phyloP scores from a whole-genome alignment of 257 asterid species.

The Linderniella brevidens region DNA sequence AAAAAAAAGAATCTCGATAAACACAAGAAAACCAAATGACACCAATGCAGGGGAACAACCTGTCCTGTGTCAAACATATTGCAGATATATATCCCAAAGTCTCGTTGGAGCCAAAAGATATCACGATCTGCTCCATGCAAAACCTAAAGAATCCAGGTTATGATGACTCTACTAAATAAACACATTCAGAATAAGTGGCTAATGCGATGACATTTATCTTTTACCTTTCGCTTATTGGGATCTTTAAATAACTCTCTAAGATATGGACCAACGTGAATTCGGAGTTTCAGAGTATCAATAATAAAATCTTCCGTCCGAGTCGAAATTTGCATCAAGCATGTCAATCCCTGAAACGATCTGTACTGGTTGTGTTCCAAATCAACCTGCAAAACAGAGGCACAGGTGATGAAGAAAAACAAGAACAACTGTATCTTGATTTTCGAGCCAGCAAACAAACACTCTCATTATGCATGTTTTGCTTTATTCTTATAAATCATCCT shows the following conservation, averaged over 20 bases:
- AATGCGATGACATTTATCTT: slow-evolving; percentile 1
- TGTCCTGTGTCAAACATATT: slow-evolving; percentile 98
- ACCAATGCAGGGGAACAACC: slow-evolving; percentile 44
- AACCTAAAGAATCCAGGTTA: slow-evolving; percentile 39
- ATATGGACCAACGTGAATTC: slow-evolving; percentile 80
- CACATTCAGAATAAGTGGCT: slow-evolving; percentile 4
- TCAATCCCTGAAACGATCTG: slow-evolving; percentile 91
- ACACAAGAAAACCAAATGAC: not conserved
- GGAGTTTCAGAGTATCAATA: slow-evolving; percentile 83
- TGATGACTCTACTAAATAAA: slow-evolving; percentile 7
- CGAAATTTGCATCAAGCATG: slow-evolving; percentile 98
- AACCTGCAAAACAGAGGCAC: slow-evolving; percentile 36
- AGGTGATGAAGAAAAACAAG: slow-evolving; percentile 2
- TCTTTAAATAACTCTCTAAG: slow-evolving; percentile 84
- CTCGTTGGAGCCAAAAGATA: slow-evolving; percentile 87
- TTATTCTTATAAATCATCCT: no score
- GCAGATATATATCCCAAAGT: slow-evolving; percentile 92
- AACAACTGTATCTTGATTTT: slow-evolving; percentile 3
- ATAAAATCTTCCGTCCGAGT: slow-evolving; percentile 89
- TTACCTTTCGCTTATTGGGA: slow-evolving; percentile 79
- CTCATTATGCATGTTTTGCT: no score
- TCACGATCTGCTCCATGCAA: slow-evolving; percentile 97
- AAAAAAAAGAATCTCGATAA: not conserved
- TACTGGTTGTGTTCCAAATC: slow-evolving; percentile 98
- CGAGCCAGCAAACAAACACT: no score